Evolutionary conservation across 208 protist species (phyloP), one percentile per base, ranked within the genome.

Genomic region (Angomonas ambiguus): DNA sequence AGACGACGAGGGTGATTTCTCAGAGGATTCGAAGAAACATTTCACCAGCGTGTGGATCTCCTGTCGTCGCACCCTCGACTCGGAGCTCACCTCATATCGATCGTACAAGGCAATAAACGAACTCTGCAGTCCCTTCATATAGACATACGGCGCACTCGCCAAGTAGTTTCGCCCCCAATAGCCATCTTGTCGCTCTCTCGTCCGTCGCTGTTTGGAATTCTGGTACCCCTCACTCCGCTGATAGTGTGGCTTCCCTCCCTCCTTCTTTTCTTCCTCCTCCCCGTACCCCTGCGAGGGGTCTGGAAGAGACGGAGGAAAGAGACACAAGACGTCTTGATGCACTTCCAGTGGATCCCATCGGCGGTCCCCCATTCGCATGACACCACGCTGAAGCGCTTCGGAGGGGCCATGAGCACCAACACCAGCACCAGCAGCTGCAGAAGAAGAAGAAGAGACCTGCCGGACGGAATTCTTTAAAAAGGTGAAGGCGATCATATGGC

Each of bases 401-500:
- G n/a, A n/a, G n/a, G n/a, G n/a, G n/a, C n/a, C n/a, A n/a, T n/a
- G n/a, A n/a, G n/a, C n/a, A n/a, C n/a, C n/a, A n/a, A n/a, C n/a
- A n/a, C n/a, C n/a, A n/a, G n/a, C n/a, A n/a, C n/a, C n/a, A n/a
- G n/a, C n/a, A n/a, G n/a, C n/a, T n/a, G n/a, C n/a, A n/a, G n/a
- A n/a, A n/a, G n/a, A n/a, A n/a, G n/a, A n/a, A n/a, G n/a, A n/a
- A n/a, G n/a, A n/a, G n/a, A n/a, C n/a, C n/a, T n/a, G n/a, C n/a
- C n/a, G n/a, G n/a, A n/a, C n/a, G n/a, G n/a, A n/a, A n/a, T n/a
- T n/a, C 13, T 41, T 41, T 13, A 13, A 13, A 41, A 41, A 13
- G 35, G 18, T 4, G 24, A 67, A 73, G 2, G 74, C 38, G 13
- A 83, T 62, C 48, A 85, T 24, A 0, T 69, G 76, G 33, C 84